These are phyloP conservation scores for Bryum argenteum DNA, from an alignment of 225 moss, liverwort and hornwort species.

Conservation along the genomic window DNA sequence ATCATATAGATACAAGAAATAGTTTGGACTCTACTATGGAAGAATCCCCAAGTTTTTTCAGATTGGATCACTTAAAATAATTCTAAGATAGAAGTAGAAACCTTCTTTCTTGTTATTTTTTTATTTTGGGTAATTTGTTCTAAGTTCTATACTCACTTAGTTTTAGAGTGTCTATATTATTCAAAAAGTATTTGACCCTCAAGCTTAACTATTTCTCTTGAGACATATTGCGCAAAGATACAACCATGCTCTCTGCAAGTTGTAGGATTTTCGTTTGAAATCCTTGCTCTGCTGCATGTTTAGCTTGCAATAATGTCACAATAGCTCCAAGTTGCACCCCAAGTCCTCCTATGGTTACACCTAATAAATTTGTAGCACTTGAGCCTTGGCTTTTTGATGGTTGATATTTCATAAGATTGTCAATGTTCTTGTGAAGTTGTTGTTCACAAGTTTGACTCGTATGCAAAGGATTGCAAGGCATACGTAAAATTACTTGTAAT, in stretches of 20 bases:
- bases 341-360: conserved; percentile 24
- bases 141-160: not conserved
- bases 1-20: too few relatives aligned
- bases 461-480: conserved; percentile 3
- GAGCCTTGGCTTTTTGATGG: not conserved
- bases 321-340: conserved; percentile 35
- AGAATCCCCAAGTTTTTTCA: too few relatives aligned
- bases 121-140: too few relatives aligned
- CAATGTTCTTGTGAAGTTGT: conserved; percentile 9
- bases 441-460: conserved; percentile 2
- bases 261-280: conserved; percentile 32
- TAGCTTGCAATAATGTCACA: conserved; percentile 28
- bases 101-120: too few relatives aligned
- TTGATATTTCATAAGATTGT: not conserved
- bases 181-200: not conserved
- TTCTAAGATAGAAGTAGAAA: too few relatives aligned
- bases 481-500: conserved; percentile 18
- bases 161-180: not conserved
- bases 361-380: not conserved
- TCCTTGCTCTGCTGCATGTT: conserved; percentile 21
- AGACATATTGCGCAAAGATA: conserved; percentile 32
- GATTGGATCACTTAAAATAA: too few relatives aligned
- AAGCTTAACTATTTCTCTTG: not conserved
- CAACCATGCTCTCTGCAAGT: conserved; percentile 27
- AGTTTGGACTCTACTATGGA: too few relatives aligned